Percentiles rank a stretch among this genome's conserved stretches.
Conservation (phyloP, 768 basidiomycete genomes). For the Trametes maxima region DNA sequence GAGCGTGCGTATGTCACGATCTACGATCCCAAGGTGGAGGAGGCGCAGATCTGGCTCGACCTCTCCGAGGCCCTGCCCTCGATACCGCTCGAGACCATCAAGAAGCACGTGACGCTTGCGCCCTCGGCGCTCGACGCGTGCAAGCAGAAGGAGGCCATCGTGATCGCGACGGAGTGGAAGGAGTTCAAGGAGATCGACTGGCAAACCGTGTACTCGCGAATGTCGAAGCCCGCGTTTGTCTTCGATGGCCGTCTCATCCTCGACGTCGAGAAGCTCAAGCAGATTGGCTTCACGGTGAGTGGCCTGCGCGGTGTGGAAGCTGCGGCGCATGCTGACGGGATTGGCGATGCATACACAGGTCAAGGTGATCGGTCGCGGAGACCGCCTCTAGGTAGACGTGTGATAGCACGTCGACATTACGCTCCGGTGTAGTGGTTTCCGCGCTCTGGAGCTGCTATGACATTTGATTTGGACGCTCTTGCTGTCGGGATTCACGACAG, state of each 20-base stretch:
- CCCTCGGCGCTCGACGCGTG: constrained; percentile 84
- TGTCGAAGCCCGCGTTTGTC: constrained; percentile 99
- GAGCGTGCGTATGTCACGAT: constrained; percentile 87
- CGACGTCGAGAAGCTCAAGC: constrained; percentile 73
- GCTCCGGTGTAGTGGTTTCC: background rate
- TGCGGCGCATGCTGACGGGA: background rate
- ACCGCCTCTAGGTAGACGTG: constrained; percentile 36
- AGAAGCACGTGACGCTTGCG: constrained; percentile 85
- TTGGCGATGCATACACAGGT: constrained; percentile 40
- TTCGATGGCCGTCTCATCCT: constrained; percentile 93
- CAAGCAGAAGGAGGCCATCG: constrained; percentile 86
- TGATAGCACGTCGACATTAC: background rate
- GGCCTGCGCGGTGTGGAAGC: too few relatives aligned
- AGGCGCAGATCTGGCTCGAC: constrained; percentile 86
- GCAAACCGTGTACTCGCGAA: constrained; percentile 77
- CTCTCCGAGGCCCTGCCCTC: constrained; percentile 69
- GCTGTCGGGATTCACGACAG: too few relatives aligned
- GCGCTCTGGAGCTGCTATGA: too few relatives aligned
- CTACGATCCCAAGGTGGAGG: constrained; percentile 89
- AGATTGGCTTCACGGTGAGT: constrained; percentile 88
- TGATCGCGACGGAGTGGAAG: constrained; percentile 97
- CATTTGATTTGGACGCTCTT: too few relatives aligned
- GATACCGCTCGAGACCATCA: constrained; percentile 65
- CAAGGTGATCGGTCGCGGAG: constrained; percentile 61
- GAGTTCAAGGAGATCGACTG: constrained; percentile 95